Base-by-base conservation (phyloP, 768 basidiomycete species). In the Botryobasidium botryosum region DNA sequence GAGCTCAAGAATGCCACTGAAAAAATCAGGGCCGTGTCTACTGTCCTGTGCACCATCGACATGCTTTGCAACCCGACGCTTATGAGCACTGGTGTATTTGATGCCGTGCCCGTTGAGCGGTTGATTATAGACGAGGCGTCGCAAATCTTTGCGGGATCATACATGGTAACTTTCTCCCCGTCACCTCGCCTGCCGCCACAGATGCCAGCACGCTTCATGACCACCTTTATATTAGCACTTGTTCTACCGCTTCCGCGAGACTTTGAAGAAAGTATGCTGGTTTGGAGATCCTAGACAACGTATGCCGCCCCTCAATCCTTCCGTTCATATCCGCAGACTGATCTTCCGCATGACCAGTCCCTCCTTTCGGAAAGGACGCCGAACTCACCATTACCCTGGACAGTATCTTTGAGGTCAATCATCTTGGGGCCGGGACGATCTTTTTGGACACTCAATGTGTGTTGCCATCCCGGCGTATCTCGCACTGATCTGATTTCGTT, bases 291-390 rank as follows among this genome's bases (percentile, higher is more conserved):
- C 69, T 1, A 62, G 65, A 35, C 72, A 74, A 57, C 57, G 72
- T 70, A 55, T 38, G 67, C 49, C 5, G 24, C 20, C 26, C 8
- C 2, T n/a, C n/a, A n/a, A n/a, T n/a, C n/a, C n/a, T n/a, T n/a
- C n/a, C n/a, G n/a, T n/a, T n/a, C n/a, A n/a, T n/a, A n/a, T n/a
- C n/a, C n/a, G n/a, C n/a, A n/a, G n/a, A n/a, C n/a, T n/a, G n/a
- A n/a, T n/a, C n/a, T n/a, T n/a, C n/a, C n/a, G n/a, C n/a, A n/a
- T n/a, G n/a, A n/a, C n/a, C n/a, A 87, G 85, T 87, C 52, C 80
- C 85, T 51, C 84, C 85, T 2, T 71, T 67, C 75, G 83, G 81
- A 7, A 71, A 80, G 51, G 80, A 82, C n/a, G n/a, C n/a, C 51
- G 69, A 79, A 35, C 62, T 78, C 32, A 56, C 67, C 46, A 69